Base-by-base conservation (phyloP, 306 rosid genomes). In the Castanea sativa region DNA sequence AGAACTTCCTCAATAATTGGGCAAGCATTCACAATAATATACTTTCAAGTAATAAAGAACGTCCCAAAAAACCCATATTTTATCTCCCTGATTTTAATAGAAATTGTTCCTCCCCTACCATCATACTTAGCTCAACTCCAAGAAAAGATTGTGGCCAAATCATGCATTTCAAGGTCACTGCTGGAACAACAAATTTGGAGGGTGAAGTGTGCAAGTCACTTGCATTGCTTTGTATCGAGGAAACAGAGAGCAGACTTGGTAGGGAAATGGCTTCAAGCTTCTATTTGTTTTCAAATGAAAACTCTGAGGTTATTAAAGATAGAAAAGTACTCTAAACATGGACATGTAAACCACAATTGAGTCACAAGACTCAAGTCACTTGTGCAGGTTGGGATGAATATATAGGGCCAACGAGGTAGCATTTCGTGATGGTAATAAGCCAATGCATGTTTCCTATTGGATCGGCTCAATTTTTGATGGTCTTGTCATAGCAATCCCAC, bases 1-100 rank as follows among this genome's bases (percentile, higher is more conserved):
- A 1, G 27, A 70, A 81, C 10, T 86, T 89, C 76, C 87, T 91
- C 15, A 76, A 78, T 43, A 83, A 76, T 84, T 91, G 93, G 96
- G 78, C 85, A 53, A 38, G 84, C 6, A 89, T 85, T 51, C 90
- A 91, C 88, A 80, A 52, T 4, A 78, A 51, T 0, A 56, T 79
- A 43, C 15, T 73, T 21, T 11, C 60, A 3, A 35, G 76, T 38
- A 53, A 81, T 25, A 69, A 70, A 38, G 49, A 80, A 21, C 27
- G 27, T 25, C 76, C 76, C 10, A 18, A 35, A 71, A 75, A 30
- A 51, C 83, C 93, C 55, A 32, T 81, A 41, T 87, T 81, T 78
- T 77, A 75, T 81, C 69, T 58, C 27, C 33, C 83, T 79, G 43
- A 51, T 20, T 69, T 25, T 0, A 73, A 72, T 12, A 80, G 56